Conservation (phyloP, 371 early-diverging fungal genomes). For the Dichotomocladium elegans region DNA sequence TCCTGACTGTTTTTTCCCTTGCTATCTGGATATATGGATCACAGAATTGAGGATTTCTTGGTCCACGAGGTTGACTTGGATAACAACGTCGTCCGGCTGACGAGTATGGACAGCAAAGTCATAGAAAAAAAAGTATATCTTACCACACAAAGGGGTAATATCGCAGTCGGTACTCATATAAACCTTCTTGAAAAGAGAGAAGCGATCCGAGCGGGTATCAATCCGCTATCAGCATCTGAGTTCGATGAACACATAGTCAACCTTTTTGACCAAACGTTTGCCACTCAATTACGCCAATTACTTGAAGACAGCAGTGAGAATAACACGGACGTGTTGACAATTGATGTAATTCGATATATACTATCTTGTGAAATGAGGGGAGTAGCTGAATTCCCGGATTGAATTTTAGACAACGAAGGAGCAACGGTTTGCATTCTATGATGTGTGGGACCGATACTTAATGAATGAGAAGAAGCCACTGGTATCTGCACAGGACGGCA, state of each 20-base stretch:
- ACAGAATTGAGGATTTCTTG: slow-evolving; percentile 70
- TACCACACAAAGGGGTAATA: not conserved
- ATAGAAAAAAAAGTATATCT: slow-evolving; percentile 15
- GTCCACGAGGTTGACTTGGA: slow-evolving; percentile 88
- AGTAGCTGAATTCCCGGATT: too few species aligned
- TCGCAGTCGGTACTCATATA: not conserved
- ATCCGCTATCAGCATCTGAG: slow-evolving; percentile 5
- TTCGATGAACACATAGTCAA: slow-evolving; percentile 24
- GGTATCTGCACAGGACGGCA: slow-evolving; percentile 18
- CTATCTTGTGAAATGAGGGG: too few species aligned
- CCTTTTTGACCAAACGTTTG: slow-evolving; percentile 18
- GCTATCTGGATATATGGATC: too few species aligned
- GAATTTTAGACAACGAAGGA: slow-evolving; percentile 25
- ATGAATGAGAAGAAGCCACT: slow-evolving; percentile 15
- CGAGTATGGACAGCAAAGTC: slow-evolving; percentile 34
- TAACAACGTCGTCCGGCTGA: slow-evolving; percentile 71
- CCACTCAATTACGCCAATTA: slow-evolving; percentile 22
- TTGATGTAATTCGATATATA: too few species aligned
- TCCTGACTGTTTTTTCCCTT: too few species aligned
- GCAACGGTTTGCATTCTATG: slow-evolving; percentile 23
- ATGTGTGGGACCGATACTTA: slow-evolving; percentile 18
- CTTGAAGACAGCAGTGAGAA: slow-evolving; percentile 20
- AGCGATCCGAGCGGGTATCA: not conserved
- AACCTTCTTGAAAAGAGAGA: not conserved
- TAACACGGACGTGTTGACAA: slow-evolving; percentile 10